Conservation (phyloP, 805 yeast genomes). For the Sugiyamaella valdiviana region DNA sequence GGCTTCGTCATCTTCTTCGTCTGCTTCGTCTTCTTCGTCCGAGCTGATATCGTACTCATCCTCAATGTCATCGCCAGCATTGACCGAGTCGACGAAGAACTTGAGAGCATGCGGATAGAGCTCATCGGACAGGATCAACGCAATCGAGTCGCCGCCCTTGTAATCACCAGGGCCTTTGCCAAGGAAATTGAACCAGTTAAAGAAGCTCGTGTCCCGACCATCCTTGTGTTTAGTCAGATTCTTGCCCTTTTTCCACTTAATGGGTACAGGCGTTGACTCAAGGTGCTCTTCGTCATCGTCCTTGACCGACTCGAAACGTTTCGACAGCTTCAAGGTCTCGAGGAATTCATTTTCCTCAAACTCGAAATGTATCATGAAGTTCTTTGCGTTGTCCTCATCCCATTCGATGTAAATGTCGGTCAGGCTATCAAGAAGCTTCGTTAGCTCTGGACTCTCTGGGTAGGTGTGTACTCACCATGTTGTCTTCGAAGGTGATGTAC, state of each 20-base stretch:
- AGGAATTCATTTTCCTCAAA: conserved; percentile 50
- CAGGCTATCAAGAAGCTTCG: conserved; percentile 60
- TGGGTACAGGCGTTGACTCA: conserved; percentile 45
- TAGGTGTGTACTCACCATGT: conserved; percentile 1
- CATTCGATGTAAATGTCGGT: conserved; percentile 53
- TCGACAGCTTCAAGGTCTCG: conserved; percentile 53
- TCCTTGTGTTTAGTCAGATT: conserved; percentile 48
- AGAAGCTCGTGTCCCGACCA: conserved; percentile 58
- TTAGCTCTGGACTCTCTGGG: not conserved
- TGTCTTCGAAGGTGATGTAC: conserved; percentile 65
- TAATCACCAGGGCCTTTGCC: conserved; percentile 71
- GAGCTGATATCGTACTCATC: conserved; percentile 16
- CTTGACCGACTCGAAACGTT: conserved; percentile 41
- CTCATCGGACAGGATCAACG: conserved; percentile 68
- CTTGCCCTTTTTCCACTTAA: conserved; percentile 67
- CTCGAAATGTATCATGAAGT: conserved; percentile 54
- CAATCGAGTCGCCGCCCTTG: conserved; percentile 72
- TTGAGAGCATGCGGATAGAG: conserved; percentile 80
- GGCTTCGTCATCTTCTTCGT: conserved; percentile 13
- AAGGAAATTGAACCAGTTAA: conserved; percentile 84
- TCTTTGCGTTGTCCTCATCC: conserved; percentile 41
- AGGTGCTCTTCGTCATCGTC: conserved; percentile 37
- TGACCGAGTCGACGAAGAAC: conserved; percentile 61
- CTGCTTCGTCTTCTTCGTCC: conserved; percentile 16
- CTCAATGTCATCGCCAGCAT: conserved; percentile 15